Evolutionary conservation across 1,284 basidiomycete species (phyloP), one percentile per base, ranked within the genome.

Genomic region (Flammula alnicola): DNA sequence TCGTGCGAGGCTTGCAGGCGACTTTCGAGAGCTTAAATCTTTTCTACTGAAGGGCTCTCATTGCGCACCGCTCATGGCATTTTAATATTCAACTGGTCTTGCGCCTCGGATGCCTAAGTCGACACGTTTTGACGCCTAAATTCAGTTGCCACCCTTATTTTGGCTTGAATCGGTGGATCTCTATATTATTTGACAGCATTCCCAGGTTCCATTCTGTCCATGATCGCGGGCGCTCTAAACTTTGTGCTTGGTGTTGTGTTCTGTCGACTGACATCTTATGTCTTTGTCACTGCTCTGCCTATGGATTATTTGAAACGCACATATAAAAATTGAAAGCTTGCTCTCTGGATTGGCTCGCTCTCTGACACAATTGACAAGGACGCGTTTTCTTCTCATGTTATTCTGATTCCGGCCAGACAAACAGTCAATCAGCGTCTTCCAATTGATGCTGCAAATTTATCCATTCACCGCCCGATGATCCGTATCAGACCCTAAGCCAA

Each of bases 151-250:
- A 27, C 36, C 42, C 51, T 36, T 39, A 40, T 52, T 52, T 44
- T 53, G 52, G 52, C 52, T 46, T 44, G 32, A 25, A 52, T 52
- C 46, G 51, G 19, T 48, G 46, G 42, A 52, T 52, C 51, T 52
- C 43, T 26, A 39, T 20, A 44, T 48, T 44, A 30, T 41, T 22
- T 17, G 22, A 19, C n/a, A 30, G 23, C 39, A 23, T 48, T 47
- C 37, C 22, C 46, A 40, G 23, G 25, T 23, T 17, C 25, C 4
- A 16, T 36, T 36, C 25, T 27, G 33, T 37, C 12, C 14, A 31
- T 20, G 14, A 47, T 39, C 45, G 39, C 45, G 37, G 43, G 43
- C 43, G 43, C 43, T 44, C 43, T 35, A 25, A 35, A 44, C 31
- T 16, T 35, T 44, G 33, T 36, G 23, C 43, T 19, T 44, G 36